Conservation (phyloP, 1,139 yeast species). For the Pichia sp. region DNA sequence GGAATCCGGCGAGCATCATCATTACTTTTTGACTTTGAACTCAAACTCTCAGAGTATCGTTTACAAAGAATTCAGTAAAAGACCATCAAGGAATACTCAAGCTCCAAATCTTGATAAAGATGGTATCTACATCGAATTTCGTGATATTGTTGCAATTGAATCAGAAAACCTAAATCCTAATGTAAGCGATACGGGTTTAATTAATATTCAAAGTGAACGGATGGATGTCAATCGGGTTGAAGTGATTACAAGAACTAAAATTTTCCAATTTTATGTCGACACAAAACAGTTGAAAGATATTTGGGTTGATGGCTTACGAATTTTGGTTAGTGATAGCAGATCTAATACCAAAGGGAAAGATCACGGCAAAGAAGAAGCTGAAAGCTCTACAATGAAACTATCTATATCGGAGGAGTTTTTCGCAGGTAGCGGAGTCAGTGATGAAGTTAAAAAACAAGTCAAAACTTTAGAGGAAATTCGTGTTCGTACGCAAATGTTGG, state of each 20-base stretch:
- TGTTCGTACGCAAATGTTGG: slow-evolving; percentile 61
- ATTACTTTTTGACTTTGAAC: slow-evolving; percentile 59
- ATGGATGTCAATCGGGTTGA: slow-evolving; percentile 30
- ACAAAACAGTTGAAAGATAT: slow-evolving; percentile 66
- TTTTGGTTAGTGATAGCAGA: slow-evolving; percentile 39
- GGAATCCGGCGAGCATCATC: slow-evolving; percentile 35
- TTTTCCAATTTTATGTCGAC: slow-evolving; percentile 64
- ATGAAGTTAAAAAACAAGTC: slow-evolving; percentile 58
- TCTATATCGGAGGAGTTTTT: slow-evolving; percentile 16
- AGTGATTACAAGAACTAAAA: slow-evolving; percentile 29
- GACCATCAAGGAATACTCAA: slow-evolving; percentile 25
- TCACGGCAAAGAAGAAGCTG: neutral
- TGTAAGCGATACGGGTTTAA: slow-evolving; percentile 20
- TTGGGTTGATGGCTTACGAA: slow-evolving; percentile 77
- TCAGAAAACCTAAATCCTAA: slow-evolving; percentile 32
- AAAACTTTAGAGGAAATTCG: slow-evolving; percentile 56
- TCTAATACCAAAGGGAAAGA: slow-evolving; percentile 2
- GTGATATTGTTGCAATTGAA: slow-evolving; percentile 40
- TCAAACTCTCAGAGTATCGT: slow-evolving; percentile 66
- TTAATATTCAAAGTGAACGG: slow-evolving; percentile 26
- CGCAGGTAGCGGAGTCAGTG: slow-evolving; percentile 34
- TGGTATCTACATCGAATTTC: slow-evolving; percentile 36
- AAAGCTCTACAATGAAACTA: slow-evolving; percentile 10
- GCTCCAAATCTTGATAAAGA: slow-evolving; percentile 56
- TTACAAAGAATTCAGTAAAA: slow-evolving; percentile 55